Conservation (phyloP, 805 yeast genomes). For the Schwanniomyces polymorphus region DNA sequence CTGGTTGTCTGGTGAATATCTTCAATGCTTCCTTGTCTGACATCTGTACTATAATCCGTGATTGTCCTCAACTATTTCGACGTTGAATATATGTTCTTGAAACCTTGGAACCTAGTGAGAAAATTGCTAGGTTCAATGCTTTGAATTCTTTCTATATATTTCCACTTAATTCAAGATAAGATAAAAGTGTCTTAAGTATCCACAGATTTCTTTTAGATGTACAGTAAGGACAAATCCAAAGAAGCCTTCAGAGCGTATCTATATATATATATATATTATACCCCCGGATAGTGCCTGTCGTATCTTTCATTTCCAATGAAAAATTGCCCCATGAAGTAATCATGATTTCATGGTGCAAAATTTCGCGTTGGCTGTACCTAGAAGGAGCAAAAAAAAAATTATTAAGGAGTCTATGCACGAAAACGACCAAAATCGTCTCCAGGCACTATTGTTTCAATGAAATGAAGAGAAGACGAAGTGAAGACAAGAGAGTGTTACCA, state of each 20-base stretch:
- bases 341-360: neutral
- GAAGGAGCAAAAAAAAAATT: constrained; percentile 1
- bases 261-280: neutral
- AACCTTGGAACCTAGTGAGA: neutral
- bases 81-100: neutral
- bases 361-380: neutral
- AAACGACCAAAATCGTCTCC: neutral
- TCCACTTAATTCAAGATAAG: neutral
- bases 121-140: neutral
- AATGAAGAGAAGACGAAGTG: neutral
- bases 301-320: neutral
- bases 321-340: constrained; percentile 2
- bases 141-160: neutral
- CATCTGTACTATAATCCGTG: constrained; percentile 11
- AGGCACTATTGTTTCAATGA: neutral
- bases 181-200: neutral
- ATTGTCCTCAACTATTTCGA: neutral
- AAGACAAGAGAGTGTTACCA: neutral
- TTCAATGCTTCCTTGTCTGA: constrained; percentile 48
- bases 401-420: neutral
- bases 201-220: neutral
- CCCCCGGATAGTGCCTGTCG: neutral
- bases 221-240: neutral
- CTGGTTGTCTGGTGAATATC: constrained; percentile 56
- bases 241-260: neutral